Percentiles rank a stretch among this genome's conserved stretches.
These are phyloP conservation scores for Oxyria digyna DNA, from an alignment of 148 eudicot genomes.

Conservation along the genomic window DNA sequence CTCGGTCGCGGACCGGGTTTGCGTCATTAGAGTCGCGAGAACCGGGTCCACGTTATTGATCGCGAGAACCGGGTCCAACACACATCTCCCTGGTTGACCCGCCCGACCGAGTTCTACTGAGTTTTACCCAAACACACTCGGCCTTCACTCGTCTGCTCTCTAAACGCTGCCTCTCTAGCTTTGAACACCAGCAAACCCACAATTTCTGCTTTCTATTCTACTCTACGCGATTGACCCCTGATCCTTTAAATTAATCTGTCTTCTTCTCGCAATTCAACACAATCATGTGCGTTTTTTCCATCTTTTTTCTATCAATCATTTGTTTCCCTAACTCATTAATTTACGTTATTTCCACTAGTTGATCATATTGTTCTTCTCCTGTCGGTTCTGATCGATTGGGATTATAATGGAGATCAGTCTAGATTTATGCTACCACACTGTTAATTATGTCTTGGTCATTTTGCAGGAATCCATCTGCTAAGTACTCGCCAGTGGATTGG, in stretches of 20 bases:
- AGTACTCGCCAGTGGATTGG: constrained; percentile 73
- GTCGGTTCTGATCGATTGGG: not conserved
- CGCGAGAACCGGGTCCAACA: too few relatives aligned
- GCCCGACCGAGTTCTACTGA: too few relatives aligned
- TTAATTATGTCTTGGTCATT: not conserved
- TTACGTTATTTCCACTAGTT: not conserved
- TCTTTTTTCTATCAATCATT: not conserved
- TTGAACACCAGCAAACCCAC: not conserved
- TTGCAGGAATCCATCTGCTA: constrained; percentile 42
- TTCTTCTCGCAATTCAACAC: not conserved
- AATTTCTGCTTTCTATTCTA: not conserved
- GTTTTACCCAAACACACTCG: too few relatives aligned
- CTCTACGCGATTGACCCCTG: not conserved
- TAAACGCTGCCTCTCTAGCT: too few relatives aligned
- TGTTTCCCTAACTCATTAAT: not conserved
- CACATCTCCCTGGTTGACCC: too few relatives aligned
- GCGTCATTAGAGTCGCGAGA: too few relatives aligned
- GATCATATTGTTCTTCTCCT: not conserved
- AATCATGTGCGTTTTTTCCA: not conserved
- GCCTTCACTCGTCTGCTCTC: too few relatives aligned
- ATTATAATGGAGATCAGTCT: not conserved
- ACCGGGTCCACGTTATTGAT: too few relatives aligned
- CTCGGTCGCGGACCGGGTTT: too few relatives aligned
- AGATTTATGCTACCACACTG: too few relatives aligned
- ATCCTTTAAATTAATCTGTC: not conserved